A percentile compares a stretch with the other conserved stretches of the same genome.
phyloP scores from a whole-genome alignment of 768 basidiomycete species.

The Rossbeevera mucosa region DNA sequence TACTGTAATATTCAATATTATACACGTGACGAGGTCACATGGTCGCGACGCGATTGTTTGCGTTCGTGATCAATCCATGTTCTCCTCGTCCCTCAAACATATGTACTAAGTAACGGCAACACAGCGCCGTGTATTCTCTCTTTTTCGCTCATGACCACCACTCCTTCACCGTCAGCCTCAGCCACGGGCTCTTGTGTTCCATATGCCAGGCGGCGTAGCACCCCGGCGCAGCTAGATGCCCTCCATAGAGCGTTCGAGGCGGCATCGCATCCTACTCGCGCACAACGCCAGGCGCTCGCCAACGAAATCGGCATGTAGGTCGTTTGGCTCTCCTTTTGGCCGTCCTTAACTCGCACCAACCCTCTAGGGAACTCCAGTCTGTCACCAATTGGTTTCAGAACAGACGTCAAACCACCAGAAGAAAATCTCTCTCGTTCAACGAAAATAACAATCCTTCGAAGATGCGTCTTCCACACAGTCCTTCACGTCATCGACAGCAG shows the following conservation, averaged over 20 bases:
- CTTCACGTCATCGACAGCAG: slow-evolving; percentile 3
- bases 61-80: slow-evolving; percentile 19
- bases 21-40: slow-evolving; percentile 27
- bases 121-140: neutral
- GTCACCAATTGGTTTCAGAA: slow-evolving; percentile 84
- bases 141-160: slow-evolving; percentile 5
- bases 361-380: slow-evolving; percentile 56
- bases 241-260: slow-evolving; percentile 34
- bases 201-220: slow-evolving; percentile 30
- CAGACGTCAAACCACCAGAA: slow-evolving; percentile 53
- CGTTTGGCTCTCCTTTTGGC: neutral
- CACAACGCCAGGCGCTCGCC: slow-evolving; percentile 39
- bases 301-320: slow-evolving; percentile 37
- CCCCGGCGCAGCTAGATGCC: slow-evolving; percentile 31
- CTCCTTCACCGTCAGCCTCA: neutral
- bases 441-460: slow-evolving; percentile 24
- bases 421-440: slow-evolving; percentile 16
- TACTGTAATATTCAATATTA: neutral
- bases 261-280: slow-evolving; percentile 39
- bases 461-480: slow-evolving; percentile 4
- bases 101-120: neutral
- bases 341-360: slow-evolving; percentile 6
- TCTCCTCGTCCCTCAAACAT: neutral
- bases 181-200: slow-evolving; percentile 15
- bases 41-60: slow-evolving; percentile 24